Percentiles rank a stretch among this genome's conserved stretches.
phyloP scores from a whole-genome alignment of 495 filamentous ascomycete species.

The Podospora anserina region DNA sequence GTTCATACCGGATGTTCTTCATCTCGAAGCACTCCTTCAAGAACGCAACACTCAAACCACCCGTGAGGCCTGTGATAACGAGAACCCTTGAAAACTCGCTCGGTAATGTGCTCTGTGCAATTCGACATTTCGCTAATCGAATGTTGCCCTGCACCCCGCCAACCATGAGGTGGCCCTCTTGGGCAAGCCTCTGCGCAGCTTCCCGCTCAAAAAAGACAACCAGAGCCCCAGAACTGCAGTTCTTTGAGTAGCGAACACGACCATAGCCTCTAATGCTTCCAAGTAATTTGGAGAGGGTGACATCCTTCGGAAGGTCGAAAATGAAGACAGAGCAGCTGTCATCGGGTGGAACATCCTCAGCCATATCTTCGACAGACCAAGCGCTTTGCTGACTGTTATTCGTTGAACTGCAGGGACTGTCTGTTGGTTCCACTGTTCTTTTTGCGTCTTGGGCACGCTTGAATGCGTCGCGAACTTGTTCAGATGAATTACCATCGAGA shows the following conservation, averaged over 20 bases:
- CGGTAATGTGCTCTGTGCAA: neutral
- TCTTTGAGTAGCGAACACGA: constrained; percentile 32
- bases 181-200: constrained; percentile 8
- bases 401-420: neutral
- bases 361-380: neutral
- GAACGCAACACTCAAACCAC: neutral
- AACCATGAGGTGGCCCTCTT: neutral
- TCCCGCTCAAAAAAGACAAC: constrained; percentile 37
- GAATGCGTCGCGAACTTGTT: neutral
- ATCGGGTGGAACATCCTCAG: constrained; percentile 23
- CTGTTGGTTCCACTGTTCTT: neutral
- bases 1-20: neutral
- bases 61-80: neutral
- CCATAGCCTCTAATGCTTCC: constrained; percentile 28
- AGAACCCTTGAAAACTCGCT: neutral
- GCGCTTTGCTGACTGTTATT: neutral
- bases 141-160: neutral
- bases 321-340: constrained; percentile 38
- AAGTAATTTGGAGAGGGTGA: constrained; percentile 29
- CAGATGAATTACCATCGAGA: neutral
- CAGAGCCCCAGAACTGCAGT: constrained; percentile 33
- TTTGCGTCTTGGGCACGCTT: neutral
- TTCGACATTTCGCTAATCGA: neutral
- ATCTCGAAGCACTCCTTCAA: neutral
- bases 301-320: constrained; percentile 27